Conservation (phyloP, 805 yeast genomes). For the Wickerhamomyces sydowiorum region DNA sequence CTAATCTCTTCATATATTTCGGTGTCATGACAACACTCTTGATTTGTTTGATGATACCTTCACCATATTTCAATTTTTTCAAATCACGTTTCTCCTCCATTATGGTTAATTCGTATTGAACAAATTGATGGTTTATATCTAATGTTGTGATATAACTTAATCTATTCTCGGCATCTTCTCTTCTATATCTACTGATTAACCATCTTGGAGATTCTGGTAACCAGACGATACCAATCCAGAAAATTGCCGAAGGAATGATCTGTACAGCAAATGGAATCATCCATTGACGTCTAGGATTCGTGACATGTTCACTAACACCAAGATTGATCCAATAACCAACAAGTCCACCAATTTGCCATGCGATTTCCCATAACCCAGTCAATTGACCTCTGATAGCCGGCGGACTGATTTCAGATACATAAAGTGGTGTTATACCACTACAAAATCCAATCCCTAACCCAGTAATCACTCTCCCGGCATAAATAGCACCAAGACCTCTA, state of each 20-base stretch:
- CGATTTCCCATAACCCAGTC: constrained; percentile 41
- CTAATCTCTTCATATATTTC: constrained; percentile 29
- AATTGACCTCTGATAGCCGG: constrained; percentile 39
- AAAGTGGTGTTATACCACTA: constrained; percentile 43
- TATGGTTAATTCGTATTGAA: constrained; percentile 33
- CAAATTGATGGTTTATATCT: constrained; percentile 32
- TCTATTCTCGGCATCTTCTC: constrained; percentile 30
- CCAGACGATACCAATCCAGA: constrained; percentile 32
- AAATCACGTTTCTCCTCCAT: constrained; percentile 22
- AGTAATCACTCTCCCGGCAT: constrained; percentile 42
- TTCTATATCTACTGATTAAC: constrained; percentile 30
- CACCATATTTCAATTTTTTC: constrained; percentile 24
- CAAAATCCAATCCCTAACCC: constrained; percentile 49
- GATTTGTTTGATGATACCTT: constrained; percentile 36
- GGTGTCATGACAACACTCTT: constrained; percentile 26
- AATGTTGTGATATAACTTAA: constrained; percentile 33
- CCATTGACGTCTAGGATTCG: constrained; percentile 33
- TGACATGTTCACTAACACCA: constrained; percentile 34
- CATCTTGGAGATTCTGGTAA: constrained; percentile 43
- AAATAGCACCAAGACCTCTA: constrained; percentile 39
- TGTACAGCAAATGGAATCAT: constrained; percentile 42
- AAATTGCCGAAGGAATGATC: constrained; percentile 37
- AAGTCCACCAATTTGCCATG: constrained; percentile 44
- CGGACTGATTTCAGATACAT: constrained; percentile 39
- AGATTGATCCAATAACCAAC: constrained; percentile 46